Evolutionary conservation across 2,329 filamentous ascomycete genomes (phyloP).

Genomic region (Aspergillus intermedius): DNA sequence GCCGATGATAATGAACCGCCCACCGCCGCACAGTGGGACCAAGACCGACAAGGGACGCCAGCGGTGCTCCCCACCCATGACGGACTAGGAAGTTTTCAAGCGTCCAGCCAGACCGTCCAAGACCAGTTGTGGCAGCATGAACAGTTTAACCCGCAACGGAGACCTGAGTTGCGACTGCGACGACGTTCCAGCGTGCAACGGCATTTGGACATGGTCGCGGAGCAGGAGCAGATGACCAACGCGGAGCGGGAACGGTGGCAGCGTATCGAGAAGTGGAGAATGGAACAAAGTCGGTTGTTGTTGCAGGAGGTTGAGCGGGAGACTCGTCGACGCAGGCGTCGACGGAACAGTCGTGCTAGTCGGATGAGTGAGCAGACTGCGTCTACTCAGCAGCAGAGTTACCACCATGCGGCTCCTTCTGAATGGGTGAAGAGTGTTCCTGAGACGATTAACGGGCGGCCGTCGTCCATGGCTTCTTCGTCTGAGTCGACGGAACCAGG

Average conservation of each 20-base stretch:
- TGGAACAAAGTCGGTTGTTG: constrained; percentile 81
- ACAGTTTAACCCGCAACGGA: constrained; percentile 63
- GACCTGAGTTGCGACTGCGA: constrained; percentile 41
- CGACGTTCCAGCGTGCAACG: constrained; percentile 53
- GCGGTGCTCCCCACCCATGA: constrained; percentile 86
- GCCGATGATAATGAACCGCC: constrained; percentile 30
- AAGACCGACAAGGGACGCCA: constrained; percentile 43
- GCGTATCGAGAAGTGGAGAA: constrained; percentile 83
- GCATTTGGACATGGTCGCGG: constrained; percentile 50
- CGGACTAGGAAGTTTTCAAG: constrained; percentile 78
- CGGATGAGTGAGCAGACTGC: background rate
- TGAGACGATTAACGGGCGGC: constrained; percentile 48
- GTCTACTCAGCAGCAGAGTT: constrained; percentile 9
- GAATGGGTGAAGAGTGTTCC: constrained; percentile 18
- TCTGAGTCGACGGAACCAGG: constrained; percentile 33
- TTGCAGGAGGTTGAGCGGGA: constrained; percentile 85
- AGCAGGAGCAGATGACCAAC: constrained; percentile 47
- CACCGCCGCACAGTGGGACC: constrained; percentile 37
- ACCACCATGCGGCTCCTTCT: constrained; percentile 14
- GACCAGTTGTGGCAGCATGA: constrained; percentile 88
- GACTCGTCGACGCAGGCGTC: constrained; percentile 57
- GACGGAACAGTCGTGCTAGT: constrained; percentile 15
- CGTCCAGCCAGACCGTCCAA: constrained; percentile 58
- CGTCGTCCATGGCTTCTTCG: constrained; percentile 30
- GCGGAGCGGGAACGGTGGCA: constrained; percentile 69